Base-by-base conservation (phyloP, 768 basidiomycete genomes). In the Mycena maculata region DNA sequence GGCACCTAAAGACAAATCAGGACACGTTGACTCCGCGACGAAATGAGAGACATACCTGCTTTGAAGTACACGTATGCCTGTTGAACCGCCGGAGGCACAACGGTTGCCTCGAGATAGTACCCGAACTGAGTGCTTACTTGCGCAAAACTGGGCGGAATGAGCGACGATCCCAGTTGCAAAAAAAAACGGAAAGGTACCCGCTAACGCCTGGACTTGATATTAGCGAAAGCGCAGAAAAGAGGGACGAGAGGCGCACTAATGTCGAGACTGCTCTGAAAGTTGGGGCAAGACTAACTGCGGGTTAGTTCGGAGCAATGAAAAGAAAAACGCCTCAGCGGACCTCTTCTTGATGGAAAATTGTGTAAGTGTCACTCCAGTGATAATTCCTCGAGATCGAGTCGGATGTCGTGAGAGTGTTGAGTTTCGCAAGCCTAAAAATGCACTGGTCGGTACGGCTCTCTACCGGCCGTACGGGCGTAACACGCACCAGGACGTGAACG, bases 71-170 rank as follows among this genome's bases (percentile, higher is more conserved):
- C 56, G 23, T 58, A 58, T 10, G 67, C 49, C 69, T 74, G 73
- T 54, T 74, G 73, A 36, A 75, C 52, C 4, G 67, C 65, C 10
- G 74, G 73, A 25, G 74, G 74, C 3, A 75, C 62, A 30, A 75
- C 59, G 10, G 69, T 72, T 1, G 71, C 72, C 42, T 75, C 69
- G 20, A 75, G 69, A 56, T 75, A 75, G 31, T 71, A 75, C 11
- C 74, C 74, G 28, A 72, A 75, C 1, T 44, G 62, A 31, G 42
- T 63, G 20, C 70, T 60, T 20, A 67, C 23, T 15, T 56, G 41
- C 15, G n/a, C n/a, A n/a, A n/a, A n/a, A n/a, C n/a, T n/a, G n/a
- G n/a, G n/a, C n/a, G n/a, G n/a, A n/a, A n/a, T n/a, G n/a, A n/a
- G n/a, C n/a, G n/a, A n/a, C n/a, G n/a, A n/a, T n/a, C n/a, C n/a